Percentiles rank a stretch among this genome's conserved stretches.
These are phyloP conservation scores for Heritiera littoralis DNA, from an alignment of 345 rosid species.

Conservation along the genomic window DNA sequence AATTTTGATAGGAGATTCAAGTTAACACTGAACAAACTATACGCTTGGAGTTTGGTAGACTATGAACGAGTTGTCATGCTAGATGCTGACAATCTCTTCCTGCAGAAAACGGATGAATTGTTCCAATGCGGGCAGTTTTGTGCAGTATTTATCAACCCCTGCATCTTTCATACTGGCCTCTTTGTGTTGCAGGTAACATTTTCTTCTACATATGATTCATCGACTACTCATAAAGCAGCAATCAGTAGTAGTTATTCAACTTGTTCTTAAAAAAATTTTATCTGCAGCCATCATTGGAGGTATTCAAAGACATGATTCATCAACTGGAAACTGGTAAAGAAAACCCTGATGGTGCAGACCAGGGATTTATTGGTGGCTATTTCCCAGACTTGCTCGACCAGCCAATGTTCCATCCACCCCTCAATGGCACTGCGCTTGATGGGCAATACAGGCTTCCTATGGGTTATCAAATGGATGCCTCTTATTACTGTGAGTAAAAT, in stretches of 20 bases:
- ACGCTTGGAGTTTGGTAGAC: slow-evolving; percentile 82
- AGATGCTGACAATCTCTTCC: slow-evolving; percentile 89
- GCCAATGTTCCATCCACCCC: slow-evolving; percentile 73
- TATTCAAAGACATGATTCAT: slow-evolving; percentile 79
- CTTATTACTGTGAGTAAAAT: slow-evolving; percentile 73
- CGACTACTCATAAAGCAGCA: not conserved
- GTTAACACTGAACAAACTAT: slow-evolving; percentile 85
- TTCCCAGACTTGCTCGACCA: slow-evolving; percentile 77
- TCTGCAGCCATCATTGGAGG: slow-evolving; percentile 68
- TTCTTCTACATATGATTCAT: not conserved
- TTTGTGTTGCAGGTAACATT: slow-evolving; percentile 70
- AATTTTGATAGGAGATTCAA: slow-evolving; percentile 74
- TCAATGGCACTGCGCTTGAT: slow-evolving; percentile 51
- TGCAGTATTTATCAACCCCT: slow-evolving; percentile 94
- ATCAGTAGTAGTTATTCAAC: not conserved
- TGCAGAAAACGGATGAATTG: slow-evolving; percentile 75
- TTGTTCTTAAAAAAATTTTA: not conserved
- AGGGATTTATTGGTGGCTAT: slow-evolving; percentile 89
- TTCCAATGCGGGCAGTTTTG: slow-evolving; percentile 96
- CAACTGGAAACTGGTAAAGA: slow-evolving; percentile 56
- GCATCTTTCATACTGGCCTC: slow-evolving; percentile 97
- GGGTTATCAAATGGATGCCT: slow-evolving; percentile 99
- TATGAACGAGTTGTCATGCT: slow-evolving; percentile 92
- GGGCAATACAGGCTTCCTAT: slow-evolving; percentile 87
- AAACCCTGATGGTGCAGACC: slow-evolving; percentile 96